These are phyloP conservation scores for Sarocladium brachiariae DNA, from an alignment of 2,329 filamentous ascomycete genomes.

Conservation along the genomic window DNA sequence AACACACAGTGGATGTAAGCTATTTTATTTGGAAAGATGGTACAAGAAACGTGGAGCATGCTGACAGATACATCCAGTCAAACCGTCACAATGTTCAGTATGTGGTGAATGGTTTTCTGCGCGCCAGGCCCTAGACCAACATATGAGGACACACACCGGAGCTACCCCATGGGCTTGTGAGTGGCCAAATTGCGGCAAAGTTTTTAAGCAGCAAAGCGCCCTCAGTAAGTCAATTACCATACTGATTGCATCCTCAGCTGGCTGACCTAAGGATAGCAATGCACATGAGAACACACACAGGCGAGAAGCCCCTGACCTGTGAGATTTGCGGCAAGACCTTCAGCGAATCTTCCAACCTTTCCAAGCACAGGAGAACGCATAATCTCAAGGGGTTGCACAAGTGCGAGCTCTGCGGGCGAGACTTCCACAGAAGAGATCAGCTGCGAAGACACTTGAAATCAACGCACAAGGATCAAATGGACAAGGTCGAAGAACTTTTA, in stretches of 20 bases:
- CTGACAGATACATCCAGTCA: conserved; percentile 36
- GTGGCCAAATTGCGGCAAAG: conserved; percentile 42
- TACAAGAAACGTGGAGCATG: background rate
- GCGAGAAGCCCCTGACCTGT: conserved; percentile 55
- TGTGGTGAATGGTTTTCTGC: conserved; percentile 57
- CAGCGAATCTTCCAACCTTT: conserved; percentile 59
- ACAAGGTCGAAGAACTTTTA: conserved; percentile 2
- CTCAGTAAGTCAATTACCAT: conserved; percentile 41
- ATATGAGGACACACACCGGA: conserved; percentile 59
- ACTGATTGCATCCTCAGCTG: background rate
- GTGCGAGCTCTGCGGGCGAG: conserved; percentile 47
- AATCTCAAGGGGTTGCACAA: conserved; percentile 43
- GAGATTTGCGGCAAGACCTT: conserved; percentile 53
- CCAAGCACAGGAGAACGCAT: conserved; percentile 59
- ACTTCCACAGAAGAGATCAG: conserved; percentile 55
- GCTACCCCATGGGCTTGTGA: conserved; percentile 56
- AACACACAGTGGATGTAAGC: conserved; percentile 57
- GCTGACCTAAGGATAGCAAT: conserved; percentile 36
- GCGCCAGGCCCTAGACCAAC: conserved; percentile 61
- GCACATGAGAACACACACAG: conserved; percentile 60
- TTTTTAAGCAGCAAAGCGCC: conserved; percentile 61
- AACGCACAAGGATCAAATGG: conserved; percentile 24
- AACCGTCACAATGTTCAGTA: conserved; percentile 48
- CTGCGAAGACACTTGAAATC: conserved; percentile 45
- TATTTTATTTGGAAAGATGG: background rate